Base-by-base conservation (phyloP, 805 yeast species). In the Starmerella bombi region DNA sequence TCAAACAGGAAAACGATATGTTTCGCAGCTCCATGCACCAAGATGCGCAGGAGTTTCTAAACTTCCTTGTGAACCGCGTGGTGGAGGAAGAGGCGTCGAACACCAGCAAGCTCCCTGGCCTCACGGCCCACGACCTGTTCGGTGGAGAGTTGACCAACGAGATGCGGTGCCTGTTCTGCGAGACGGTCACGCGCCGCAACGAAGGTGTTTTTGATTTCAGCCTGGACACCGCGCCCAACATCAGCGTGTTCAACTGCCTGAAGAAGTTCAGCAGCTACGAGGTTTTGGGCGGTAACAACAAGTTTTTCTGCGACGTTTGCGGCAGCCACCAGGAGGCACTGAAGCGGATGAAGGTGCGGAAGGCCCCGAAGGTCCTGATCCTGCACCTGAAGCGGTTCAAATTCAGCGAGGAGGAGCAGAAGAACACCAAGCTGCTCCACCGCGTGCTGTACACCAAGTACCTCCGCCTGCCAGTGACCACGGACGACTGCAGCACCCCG, bases 21-120 rank as follows among this genome's bases (percentile, higher is more conserved):
- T 91, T 91, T 59, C 67, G 94, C 46, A 78, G 84, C 42, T 76
- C 81, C 32, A 86, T 85, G 94, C 98, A 91, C 58, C 98, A 91
- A 57, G 98, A 91, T 65, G 96, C 97, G 4, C 98, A 91, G 60
- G 98, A 91, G 61, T 91, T 91, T 59, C 69, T 86, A 56, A 88
- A 86, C 58, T 86, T 81, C 55, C 58, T 86, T 50, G 65, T 91
- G 39, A 91, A 91, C 59, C 85, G 81, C 47, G 68, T 80, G 15
- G 64, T 80, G 37, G 61, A 67, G 50, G 50, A 56, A 21, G 60
- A 69, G 21, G 70, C 66, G 38, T 39, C 43, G 32, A 39, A 9
- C 36, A 42, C 31, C 20, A 7, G 17, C n/a, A 9, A 22, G 21
- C 15, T 25, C 20, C 16, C 9, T 1, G 36, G 33, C 32, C 7